These are phyloP conservation scores for Malania oleifera DNA, from an alignment of 164 flowering plant species.

Conservation along the genomic window DNA sequence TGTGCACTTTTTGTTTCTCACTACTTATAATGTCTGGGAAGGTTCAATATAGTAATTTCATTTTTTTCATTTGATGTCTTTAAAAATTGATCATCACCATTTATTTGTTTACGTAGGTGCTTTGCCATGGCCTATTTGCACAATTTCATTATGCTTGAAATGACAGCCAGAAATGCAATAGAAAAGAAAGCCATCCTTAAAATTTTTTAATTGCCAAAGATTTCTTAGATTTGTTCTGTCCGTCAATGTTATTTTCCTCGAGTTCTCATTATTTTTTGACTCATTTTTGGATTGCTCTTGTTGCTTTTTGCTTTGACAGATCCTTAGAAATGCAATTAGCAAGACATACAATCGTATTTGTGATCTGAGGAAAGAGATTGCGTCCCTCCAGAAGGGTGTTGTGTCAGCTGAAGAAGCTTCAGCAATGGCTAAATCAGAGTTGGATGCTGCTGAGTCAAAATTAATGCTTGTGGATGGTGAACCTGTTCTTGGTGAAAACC, in stretches of 20 bases:
- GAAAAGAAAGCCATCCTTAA: too few species aligned
- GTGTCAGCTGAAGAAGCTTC: conserved; percentile 55
- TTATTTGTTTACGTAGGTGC: too few species aligned
- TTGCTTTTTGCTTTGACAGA: conserved; percentile 28
- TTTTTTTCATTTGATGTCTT: too few species aligned
- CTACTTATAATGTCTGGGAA: too few species aligned
- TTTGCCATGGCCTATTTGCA: too few species aligned
- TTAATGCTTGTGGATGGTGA: conserved; percentile 86
- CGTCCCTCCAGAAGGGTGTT: conserved; percentile 50
- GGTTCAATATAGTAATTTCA: too few species aligned
- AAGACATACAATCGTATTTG: conserved; percentile 85
- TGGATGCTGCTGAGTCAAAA: conserved; percentile 73
- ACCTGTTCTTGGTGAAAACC: conserved; percentile 84
- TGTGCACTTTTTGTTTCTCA: too few species aligned
- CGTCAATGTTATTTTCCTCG: background rate
- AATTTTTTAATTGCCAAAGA: too few species aligned
- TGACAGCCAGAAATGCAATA: too few species aligned
- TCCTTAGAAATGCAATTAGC: conserved; percentile 78
- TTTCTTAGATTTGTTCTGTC: background rate
- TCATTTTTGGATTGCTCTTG: background rate
- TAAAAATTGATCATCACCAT: too few species aligned
- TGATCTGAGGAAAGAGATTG: conserved; percentile 86
- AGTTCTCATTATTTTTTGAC: background rate
- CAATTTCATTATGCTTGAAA: too few species aligned
- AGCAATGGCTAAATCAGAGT: conserved; percentile 58